Percentiles rank a stretch among this genome's conserved stretches.
phyloP scores from a whole-genome alignment of 495 filamentous ascomycete species.

The Podospora anserina region DNA sequence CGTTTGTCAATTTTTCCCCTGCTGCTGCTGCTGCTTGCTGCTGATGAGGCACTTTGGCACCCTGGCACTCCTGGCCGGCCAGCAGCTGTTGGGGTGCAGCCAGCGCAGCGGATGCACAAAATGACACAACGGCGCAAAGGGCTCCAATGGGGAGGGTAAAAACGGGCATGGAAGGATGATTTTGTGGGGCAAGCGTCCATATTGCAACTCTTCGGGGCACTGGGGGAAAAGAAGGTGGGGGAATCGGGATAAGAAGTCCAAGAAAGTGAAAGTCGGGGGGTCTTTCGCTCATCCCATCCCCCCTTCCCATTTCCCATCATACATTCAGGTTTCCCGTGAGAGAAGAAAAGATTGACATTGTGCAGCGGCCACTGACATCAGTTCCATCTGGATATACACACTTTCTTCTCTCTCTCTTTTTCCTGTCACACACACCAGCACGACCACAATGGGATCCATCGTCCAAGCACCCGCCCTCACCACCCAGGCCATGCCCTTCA shows the following conservation, averaged over 20 bases:
- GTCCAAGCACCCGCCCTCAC: background rate
- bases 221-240: background rate
- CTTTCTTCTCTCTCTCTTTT: background rate
- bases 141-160: background rate
- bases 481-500: slow-evolving; percentile 26
- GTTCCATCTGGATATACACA: background rate
- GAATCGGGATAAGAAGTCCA: background rate
- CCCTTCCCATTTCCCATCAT: background rate
- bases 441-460: slow-evolving; percentile 21
- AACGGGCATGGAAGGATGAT: background rate
- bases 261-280: background rate
- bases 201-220: background rate
- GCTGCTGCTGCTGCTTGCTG: background rate
- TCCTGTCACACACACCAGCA: background rate
- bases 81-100: background rate
- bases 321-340: background rate
- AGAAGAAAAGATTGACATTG: too few relatives aligned
- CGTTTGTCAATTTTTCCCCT: background rate
- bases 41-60: background rate
- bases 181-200: background rate
- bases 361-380: too few relatives aligned
- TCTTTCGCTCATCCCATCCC: too few relatives aligned
- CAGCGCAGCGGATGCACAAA: background rate
- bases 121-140: background rate
- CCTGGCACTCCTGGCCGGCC: background rate